Conservation (phyloP, 257 asterid species). For the Plantago major region DNA sequence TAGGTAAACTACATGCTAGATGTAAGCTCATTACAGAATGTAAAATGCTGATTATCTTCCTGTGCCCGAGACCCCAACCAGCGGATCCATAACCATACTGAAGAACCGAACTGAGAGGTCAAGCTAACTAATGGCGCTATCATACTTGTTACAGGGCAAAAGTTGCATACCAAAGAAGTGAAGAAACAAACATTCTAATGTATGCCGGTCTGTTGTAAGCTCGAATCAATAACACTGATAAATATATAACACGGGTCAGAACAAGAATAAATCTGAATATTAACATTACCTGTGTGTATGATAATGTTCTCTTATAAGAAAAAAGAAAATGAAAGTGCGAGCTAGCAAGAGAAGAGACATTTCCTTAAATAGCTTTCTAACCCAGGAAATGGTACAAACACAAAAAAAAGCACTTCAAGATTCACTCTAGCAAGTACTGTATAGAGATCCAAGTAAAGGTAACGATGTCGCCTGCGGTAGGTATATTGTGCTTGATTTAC, state of each 20-base stretch:
- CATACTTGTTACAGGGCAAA: no score
- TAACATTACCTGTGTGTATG: slow-evolving; percentile 1
- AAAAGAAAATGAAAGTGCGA: neutral
- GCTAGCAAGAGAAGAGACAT: slow-evolving; percentile 3
- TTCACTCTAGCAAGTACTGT: slow-evolving; percentile 16
- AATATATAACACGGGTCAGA: no score
- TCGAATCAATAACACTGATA: neutral
- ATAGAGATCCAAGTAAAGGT: slow-evolving; percentile 5
- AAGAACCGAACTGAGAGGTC: no score
- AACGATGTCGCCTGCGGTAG: neutral
- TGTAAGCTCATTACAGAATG: no score
- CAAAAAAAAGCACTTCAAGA: slow-evolving; percentile 19
- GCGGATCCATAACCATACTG: slow-evolving; percentile 1
- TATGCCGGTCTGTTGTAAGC: neutral
- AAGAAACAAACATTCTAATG: no score
- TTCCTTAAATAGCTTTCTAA: slow-evolving; percentile 19
- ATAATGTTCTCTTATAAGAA: neutral
- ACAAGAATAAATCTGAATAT: slow-evolving; percentile 23
- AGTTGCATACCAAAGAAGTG: neutral
- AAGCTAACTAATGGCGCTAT: no score
- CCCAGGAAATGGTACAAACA: slow-evolving; percentile 18
- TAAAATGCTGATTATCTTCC: no score
- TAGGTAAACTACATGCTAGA: no score
- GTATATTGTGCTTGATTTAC: slow-evolving; percentile 9
- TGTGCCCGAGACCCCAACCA: slow-evolving; percentile 9